Evolutionary conservation across 768 basidiomycete genomes (phyloP).

Genomic region (Phaeotremella skinneri): DNA sequence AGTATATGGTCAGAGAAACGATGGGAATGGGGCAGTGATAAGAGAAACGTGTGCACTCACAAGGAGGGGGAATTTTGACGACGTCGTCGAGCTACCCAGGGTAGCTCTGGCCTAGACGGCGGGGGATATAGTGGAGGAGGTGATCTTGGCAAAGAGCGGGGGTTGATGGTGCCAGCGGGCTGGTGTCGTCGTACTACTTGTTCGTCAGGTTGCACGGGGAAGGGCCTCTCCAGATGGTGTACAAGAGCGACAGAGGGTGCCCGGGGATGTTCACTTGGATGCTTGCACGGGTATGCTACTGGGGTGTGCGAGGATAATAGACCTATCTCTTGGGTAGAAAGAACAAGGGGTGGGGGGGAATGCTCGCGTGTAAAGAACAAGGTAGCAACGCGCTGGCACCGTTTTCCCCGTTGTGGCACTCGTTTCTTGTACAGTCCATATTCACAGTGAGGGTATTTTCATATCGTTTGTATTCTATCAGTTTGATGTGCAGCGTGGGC

Average conservation of each 20-base stretch:
- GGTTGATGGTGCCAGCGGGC: too few relatives aligned
- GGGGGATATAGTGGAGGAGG: not conserved
- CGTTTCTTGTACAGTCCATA: too few relatives aligned
- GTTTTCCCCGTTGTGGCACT: too few relatives aligned
- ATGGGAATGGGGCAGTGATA: not conserved
- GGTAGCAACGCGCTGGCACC: not conserved
- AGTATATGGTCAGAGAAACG: too few relatives aligned
- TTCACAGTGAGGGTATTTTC: too few relatives aligned
- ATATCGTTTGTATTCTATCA: not conserved
- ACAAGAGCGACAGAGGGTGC: not conserved
- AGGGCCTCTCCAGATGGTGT: too few relatives aligned
- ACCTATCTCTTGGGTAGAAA: too few relatives aligned
- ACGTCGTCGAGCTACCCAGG: not conserved
- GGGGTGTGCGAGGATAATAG: not conserved
- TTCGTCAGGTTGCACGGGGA: too few relatives aligned
- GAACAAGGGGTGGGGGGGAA: not conserved
- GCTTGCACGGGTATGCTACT: too few relatives aligned
- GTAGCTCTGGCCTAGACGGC: not conserved
- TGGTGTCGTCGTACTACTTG: too few relatives aligned
- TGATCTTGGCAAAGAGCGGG: too few relatives aligned
- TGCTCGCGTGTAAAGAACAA: not conserved
- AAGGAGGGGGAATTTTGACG: constrained; percentile 1
- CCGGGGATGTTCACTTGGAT: too few relatives aligned
- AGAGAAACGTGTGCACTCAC: not conserved
- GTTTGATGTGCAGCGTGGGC: not conserved